Percentiles rank a stretch among this genome's conserved stretches.
phyloP scores from a whole-genome alignment of 192 early-diverging fungal species.

The Backusella circina region DNA sequence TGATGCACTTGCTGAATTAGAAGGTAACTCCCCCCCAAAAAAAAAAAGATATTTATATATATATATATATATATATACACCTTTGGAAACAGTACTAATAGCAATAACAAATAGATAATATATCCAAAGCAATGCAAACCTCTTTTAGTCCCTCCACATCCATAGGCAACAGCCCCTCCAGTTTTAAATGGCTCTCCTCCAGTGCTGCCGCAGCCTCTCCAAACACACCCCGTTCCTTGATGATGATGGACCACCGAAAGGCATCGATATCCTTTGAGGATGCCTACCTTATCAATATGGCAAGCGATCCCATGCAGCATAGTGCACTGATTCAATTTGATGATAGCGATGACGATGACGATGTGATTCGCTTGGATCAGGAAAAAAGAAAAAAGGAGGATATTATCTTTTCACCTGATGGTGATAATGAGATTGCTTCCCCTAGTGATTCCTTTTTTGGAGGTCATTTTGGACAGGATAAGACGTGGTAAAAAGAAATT shows the following conservation, averaged over 20 bases:
- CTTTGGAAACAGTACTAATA: too few relatives aligned
- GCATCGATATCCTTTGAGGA: conserved; percentile 55
- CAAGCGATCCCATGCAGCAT: conserved; percentile 20
- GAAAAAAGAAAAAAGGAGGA: background rate
- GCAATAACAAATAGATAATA: conserved; percentile 24
- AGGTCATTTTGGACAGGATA: background rate
- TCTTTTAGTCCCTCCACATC: conserved; percentile 16
- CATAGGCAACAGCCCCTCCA: conserved; percentile 10
- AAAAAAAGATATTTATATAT: too few relatives aligned
- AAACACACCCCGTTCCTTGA: background rate
- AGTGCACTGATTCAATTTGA: conserved; percentile 32
- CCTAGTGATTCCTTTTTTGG: conserved; percentile 29
- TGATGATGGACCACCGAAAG: conserved; percentile 1
- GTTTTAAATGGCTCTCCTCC: conserved; percentile 24
- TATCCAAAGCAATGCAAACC: conserved; percentile 38
- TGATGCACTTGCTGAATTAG: conserved; percentile 30
- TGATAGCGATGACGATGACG: conserved; percentile 16
- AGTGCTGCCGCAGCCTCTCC: conserved; percentile 12
- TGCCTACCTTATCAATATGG: conserved; percentile 46
- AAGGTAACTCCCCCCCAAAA: conserved; percentile 29
- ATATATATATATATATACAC: too few relatives aligned
- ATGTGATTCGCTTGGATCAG: background rate
- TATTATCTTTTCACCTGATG: conserved; percentile 49
- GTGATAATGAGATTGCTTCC: conserved; percentile 50
- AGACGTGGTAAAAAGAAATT: background rate